These are phyloP conservation scores for Coffea canephora DNA, from an alignment of 257 asterid species.

Conservation along the genomic window DNA sequence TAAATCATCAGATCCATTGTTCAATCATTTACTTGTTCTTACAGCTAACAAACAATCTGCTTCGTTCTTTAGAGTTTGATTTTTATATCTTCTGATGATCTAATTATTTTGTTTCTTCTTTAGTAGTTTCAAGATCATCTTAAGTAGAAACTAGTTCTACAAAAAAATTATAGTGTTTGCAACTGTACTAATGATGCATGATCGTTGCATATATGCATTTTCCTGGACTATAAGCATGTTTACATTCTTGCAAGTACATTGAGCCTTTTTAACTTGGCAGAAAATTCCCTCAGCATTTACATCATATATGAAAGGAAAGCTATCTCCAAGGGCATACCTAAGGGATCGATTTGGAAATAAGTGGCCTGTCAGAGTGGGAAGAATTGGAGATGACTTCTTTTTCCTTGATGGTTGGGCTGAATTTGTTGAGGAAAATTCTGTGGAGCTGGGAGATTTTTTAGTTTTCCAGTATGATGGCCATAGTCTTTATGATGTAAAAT, in stretches of 20 bases:
- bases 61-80: background rate
- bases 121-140: no score
- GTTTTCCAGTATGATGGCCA: conserved; percentile 13
- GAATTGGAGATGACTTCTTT: conserved; percentile 13
- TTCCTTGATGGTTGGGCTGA: conserved; percentile 31
- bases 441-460: conserved; percentile 20
- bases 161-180: no score
- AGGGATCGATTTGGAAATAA: conserved; percentile 18
- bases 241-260: background rate
- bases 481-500: conserved; percentile 16
- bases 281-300: conserved; percentile 15
- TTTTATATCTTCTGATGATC: background rate
- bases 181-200: background rate
- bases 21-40: no score
- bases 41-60: background rate
- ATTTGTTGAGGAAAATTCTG: conserved; percentile 20
- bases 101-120: no score
- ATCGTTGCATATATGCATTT: background rate
- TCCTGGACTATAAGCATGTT: background rate
- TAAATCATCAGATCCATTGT: background rate
- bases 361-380: conserved; percentile 29
- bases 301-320: background rate
- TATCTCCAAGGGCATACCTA: conserved; percentile 10
- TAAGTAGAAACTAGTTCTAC: no score
- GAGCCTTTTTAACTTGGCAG: background rate